Conservation (phyloP, 176 grass and related monocot genomes). For the Triticum monococcum region DNA sequence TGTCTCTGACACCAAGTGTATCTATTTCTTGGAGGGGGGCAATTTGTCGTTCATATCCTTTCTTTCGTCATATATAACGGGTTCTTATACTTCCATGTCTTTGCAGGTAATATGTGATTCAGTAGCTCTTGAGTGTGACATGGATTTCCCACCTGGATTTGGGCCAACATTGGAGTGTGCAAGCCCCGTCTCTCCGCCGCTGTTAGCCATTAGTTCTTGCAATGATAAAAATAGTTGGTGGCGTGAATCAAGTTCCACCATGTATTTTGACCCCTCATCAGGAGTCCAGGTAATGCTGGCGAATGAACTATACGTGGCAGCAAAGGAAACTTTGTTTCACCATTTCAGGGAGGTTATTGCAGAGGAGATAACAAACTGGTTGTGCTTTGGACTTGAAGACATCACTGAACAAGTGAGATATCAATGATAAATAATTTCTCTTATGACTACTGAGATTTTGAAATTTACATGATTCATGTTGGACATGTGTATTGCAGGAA, state of each 20-base stretch:
- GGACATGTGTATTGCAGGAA: conserved; percentile 43
- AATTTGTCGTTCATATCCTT: conserved; percentile 6
- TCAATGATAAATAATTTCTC: conserved; percentile 9
- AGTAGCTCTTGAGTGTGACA: conserved; percentile 38
- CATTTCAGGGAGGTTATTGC: conserved; percentile 72
- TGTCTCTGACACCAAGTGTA: not conserved
- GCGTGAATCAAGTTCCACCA: conserved; percentile 30
- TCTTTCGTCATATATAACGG: conserved; percentile 18
- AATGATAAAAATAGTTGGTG: conserved; percentile 21
- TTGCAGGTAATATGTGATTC: conserved; percentile 46
- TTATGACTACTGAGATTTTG: conserved; percentile 16
- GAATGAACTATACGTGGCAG: conserved; percentile 73
- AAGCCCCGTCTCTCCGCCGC: conserved; percentile 17
- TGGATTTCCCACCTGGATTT: conserved; percentile 84
- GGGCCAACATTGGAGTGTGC: conserved; percentile 36
- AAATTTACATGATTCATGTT: conserved; percentile 22
- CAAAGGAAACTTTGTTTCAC: conserved; percentile 69
- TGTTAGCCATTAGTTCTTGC: conserved; percentile 10
- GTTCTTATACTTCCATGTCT: conserved; percentile 21
- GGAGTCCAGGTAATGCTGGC: conserved; percentile 42
- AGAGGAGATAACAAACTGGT: conserved; percentile 66
- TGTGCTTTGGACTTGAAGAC: conserved; percentile 47
- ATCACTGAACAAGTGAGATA: conserved; percentile 47
- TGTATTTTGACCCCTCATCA: conserved; percentile 32
- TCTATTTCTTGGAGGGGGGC: conserved; percentile 1